Conservation (phyloP, 768 basidiomycete species). For the Tubosaeta sp. region DNA sequence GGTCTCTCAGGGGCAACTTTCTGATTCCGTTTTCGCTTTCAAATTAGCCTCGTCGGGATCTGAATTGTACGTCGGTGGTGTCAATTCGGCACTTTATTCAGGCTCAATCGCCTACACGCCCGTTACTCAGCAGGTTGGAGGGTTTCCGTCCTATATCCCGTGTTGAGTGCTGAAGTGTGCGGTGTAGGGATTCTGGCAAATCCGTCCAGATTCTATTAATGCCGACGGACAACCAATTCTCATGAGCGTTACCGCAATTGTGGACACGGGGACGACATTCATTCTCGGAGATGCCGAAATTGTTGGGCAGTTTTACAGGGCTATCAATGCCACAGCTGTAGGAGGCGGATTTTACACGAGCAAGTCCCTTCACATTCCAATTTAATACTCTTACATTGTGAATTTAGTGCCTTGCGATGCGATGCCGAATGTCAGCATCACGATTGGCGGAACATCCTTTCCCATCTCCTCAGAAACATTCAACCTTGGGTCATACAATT, state of each 20-base stretch:
- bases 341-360: slow-evolving; percentile 37
- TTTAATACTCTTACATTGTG: slow-evolving; percentile 1
- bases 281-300: slow-evolving; percentile 40
- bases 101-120: slow-evolving; percentile 36
- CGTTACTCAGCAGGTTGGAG: slow-evolving; percentile 29
- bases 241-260: slow-evolving; percentile 15
- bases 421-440: slow-evolving; percentile 30
- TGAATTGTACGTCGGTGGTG: slow-evolving; percentile 41
- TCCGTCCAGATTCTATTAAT: slow-evolving; percentile 12
- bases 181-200: slow-evolving; percentile 23
- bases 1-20: slow-evolving; percentile 31
- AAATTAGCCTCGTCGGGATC: slow-evolving; percentile 33
- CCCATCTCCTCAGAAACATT: slow-evolving; percentile 27
- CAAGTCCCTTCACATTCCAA: background rate
- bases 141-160: background rate
- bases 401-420: slow-evolving; percentile 22
- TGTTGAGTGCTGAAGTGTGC: background rate
- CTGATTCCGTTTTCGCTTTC: slow-evolving; percentile 35
- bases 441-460: slow-evolving; percentile 32
- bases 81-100: slow-evolving; percentile 35
- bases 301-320: slow-evolving; percentile 29
- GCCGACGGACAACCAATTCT: slow-evolving; percentile 20
- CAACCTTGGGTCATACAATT: slow-evolving; percentile 34
- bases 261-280: slow-evolving; percentile 51
- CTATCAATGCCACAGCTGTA: slow-evolving; percentile 28